Conservation (phyloP, 345 rosid genomes). For the Lepidium aucheri region DNA sequence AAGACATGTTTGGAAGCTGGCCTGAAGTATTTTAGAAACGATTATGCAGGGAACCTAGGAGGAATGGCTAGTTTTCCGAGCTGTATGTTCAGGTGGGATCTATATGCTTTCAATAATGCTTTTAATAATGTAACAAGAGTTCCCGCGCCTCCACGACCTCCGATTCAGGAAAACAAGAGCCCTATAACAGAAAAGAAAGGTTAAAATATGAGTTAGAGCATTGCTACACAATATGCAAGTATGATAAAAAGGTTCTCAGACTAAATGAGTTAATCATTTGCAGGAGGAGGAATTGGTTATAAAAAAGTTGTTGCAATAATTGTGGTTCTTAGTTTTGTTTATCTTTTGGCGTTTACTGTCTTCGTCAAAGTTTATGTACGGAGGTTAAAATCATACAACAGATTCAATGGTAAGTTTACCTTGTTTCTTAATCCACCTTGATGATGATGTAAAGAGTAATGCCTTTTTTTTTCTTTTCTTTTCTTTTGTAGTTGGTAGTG, state of each 20-base stretch:
- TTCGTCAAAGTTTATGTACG: not conserved
- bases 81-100: conserved; percentile 39
- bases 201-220: not conserved
- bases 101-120: not conserved
- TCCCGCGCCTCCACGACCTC: not conserved
- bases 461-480: not conserved
- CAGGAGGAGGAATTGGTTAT: not conserved
- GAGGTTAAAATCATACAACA: not conserved
- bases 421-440: not conserved
- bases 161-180: not conserved
- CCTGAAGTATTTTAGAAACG: not conserved
- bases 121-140: not conserved
- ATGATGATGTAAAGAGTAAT: not conserved
- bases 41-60: conserved; percentile 27
- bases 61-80: conserved; percentile 27
- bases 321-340: not conserved
- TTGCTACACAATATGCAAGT: not conserved
- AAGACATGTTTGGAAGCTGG: conserved; percentile 16
- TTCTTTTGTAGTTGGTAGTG: not conserved
- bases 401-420: not conserved
- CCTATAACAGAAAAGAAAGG: not conserved
- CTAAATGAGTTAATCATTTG: not conserved
- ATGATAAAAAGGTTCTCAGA: not conserved
- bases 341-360: not conserved
- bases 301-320: not conserved